phyloP scores from a whole-genome alignment of 2,329 filamentous ascomycete genomes.

The Fusarium xylarioides region DNA sequence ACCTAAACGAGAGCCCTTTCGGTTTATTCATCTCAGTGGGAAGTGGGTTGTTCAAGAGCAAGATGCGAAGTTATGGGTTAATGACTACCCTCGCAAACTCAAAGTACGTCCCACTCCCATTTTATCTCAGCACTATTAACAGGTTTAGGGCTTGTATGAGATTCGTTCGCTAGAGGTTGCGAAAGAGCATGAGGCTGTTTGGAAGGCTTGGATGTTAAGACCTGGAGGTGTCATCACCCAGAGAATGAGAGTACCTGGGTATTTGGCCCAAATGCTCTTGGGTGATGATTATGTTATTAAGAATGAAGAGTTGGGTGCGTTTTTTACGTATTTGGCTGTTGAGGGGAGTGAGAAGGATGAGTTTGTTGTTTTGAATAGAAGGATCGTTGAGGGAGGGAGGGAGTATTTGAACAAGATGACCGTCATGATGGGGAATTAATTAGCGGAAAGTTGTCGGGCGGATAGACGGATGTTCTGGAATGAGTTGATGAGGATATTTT shows the following conservation, averaged over 20 bases:
- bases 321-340: constrained; percentile 30
- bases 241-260: neutral
- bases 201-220: constrained; percentile 31
- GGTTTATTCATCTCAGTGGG: constrained; percentile 47
- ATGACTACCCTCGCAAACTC: constrained; percentile 31
- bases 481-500: neutral
- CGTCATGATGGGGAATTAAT: neutral
- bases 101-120: neutral
- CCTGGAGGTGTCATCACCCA: constrained; percentile 24
- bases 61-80: constrained; percentile 41
- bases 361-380: constrained; percentile 9
- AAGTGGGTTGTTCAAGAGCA: constrained; percentile 47
- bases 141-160: constrained; percentile 23
- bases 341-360: constrained; percentile 20
- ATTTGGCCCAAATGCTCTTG: neutral
- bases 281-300: constrained; percentile 30
- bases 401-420: neutral
- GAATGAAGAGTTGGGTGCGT: constrained; percentile 30
- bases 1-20: constrained; percentile 26
- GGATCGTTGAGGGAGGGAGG: constrained; percentile 18
- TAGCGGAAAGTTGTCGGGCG: accelerated
- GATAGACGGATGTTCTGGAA: neutral
- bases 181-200: constrained; percentile 3
- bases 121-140: neutral
- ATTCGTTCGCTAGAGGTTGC: constrained; percentile 12